Evolutionary conservation across 768 basidiomycete species (phyloP).

Genomic region (Pisolithus sp.): DNA sequence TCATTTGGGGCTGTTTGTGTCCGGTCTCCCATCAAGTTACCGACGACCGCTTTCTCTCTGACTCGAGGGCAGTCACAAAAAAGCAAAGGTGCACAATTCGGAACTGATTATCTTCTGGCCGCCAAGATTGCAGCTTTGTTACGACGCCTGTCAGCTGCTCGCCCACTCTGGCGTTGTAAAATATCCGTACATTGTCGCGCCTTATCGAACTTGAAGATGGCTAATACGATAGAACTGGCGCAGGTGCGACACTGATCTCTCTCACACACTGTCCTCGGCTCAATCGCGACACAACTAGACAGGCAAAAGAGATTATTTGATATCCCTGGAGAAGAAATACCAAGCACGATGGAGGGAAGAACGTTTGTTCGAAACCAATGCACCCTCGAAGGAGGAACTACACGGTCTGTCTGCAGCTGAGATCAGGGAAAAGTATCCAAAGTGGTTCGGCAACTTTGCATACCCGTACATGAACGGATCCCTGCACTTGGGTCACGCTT

Average conservation of each 20-base stretch:
- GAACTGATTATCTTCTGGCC: constrained; percentile 19
- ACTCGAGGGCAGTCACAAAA: constrained; percentile 10
- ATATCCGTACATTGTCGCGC: constrained; percentile 17
- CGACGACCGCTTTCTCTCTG: constrained; percentile 1
- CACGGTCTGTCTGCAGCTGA: constrained; percentile 57
- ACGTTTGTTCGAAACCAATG: constrained; percentile 77
- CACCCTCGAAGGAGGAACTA: constrained; percentile 65
- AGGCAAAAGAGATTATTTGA: constrained; percentile 85
- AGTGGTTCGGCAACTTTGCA: constrained; percentile 97
- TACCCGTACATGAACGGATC: constrained; percentile 99
- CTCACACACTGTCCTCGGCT: neutral
- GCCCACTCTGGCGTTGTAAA: constrained; percentile 29
- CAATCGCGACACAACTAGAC: constrained; percentile 48
- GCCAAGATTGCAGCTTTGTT: constrained; percentile 22
- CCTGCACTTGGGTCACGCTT: constrained; percentile 94
- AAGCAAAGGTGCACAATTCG: no score
- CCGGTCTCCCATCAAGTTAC: neutral
- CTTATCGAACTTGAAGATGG: constrained; percentile 32
- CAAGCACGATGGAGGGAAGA: constrained; percentile 77
- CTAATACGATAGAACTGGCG: constrained; percentile 59
- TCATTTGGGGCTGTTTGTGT: constrained; percentile 12
- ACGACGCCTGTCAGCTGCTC: constrained; percentile 13
- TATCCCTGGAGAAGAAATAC: constrained; percentile 75
- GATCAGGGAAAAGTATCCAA: constrained; percentile 73
- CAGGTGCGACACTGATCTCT: constrained; percentile 36